Evolutionary conservation across 1,284 basidiomycete species (phyloP), one percentile per base, ranked within the genome.

Genomic region (Rhodotorula mucilaginosa): DNA sequence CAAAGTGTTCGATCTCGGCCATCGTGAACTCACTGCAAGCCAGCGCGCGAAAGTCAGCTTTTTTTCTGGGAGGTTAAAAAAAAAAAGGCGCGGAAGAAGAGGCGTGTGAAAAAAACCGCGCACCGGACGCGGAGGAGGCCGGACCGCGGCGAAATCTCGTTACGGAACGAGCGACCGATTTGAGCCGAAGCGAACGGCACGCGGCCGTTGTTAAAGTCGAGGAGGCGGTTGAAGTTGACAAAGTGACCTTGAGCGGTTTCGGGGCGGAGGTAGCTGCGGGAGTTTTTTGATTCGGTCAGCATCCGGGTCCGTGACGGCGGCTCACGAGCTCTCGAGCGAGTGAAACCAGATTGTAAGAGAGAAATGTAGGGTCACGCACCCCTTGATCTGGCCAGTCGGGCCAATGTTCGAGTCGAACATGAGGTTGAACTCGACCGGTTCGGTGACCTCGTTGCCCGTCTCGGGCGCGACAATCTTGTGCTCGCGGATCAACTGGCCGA

Each of bases 171-270:
- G 76, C 92, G 89, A 67, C 97, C 97, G 78, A 99, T 93, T 82
- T 97, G 94, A 2, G 97, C 97, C 67, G 92, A 96, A 19, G 96
- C 97, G 80, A 99, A 99, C 4, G 96, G 96, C 34, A 99, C 85
- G 54, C 90, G 89, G 51, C 93, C 93, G 81, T 98, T 97, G 86
- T 99, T 99, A 86, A 97, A 99, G 69, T 98, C 96, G 76, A 98
- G 89, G 49, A 99, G 86, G 58, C 96, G 90, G 76, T 89, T 89
- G 85, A 99, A 99, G 87, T 99, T 99, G 81, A 98, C 88, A 86
- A 99, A 99, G 83, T 99, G 96, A 69, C 97, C 94, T 82, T 99
- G 97, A 0, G 97, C 96, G 0, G 96, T 99, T 83, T 99, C 96
- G 16, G 97, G 97, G 39, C 96, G 93, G 66, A 99, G 89, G 83